These are phyloP conservation scores for Neltuma alba DNA, from an alignment of 306 rosid species.

Conservation along the genomic window DNA sequence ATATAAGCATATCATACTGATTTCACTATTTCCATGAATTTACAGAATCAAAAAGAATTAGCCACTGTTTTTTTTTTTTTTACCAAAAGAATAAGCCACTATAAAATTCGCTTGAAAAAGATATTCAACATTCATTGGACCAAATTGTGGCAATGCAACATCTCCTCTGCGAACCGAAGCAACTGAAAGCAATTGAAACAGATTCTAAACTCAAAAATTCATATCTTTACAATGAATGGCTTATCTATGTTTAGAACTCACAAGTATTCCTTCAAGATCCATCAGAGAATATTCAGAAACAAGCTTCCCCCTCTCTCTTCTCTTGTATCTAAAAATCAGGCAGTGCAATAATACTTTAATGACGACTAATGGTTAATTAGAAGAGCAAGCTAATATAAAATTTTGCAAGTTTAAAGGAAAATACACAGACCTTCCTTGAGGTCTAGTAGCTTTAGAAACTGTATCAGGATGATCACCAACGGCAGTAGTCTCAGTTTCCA, in stretches of 20 bases:
- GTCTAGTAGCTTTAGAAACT: slow-evolving; percentile 69
- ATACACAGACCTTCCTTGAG: slow-evolving; percentile 83
- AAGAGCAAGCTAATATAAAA: background rate
- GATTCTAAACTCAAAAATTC: background rate
- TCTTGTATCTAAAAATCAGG: slow-evolving; percentile 64
- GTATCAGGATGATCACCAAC: slow-evolving; percentile 38
- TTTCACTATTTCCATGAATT: background rate
- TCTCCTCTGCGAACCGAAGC: background rate
- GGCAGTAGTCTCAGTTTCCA: slow-evolving; percentile 46
- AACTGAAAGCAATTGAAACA: background rate
- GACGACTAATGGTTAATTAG: background rate
- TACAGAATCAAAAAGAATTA: background rate
- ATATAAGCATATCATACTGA: background rate
- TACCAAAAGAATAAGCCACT: background rate
- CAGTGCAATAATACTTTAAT: background rate
- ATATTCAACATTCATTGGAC: background rate
- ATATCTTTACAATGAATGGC: background rate
- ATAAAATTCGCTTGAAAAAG: background rate
- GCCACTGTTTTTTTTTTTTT: too few relatives aligned
- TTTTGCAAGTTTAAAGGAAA: background rate
- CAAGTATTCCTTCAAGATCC: slow-evolving; percentile 97
- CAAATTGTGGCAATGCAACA: background rate
- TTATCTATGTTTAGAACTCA: slow-evolving; percentile 42
- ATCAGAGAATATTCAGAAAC: slow-evolving; percentile 76
- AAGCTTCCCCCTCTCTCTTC: slow-evolving; percentile 90